A percentile compares a stretch with the other conserved stretches of the same genome.
Evolutionary conservation across 2,329 filamentous ascomycete species (phyloP).

Genomic region (Drechslera avenae): DNA sequence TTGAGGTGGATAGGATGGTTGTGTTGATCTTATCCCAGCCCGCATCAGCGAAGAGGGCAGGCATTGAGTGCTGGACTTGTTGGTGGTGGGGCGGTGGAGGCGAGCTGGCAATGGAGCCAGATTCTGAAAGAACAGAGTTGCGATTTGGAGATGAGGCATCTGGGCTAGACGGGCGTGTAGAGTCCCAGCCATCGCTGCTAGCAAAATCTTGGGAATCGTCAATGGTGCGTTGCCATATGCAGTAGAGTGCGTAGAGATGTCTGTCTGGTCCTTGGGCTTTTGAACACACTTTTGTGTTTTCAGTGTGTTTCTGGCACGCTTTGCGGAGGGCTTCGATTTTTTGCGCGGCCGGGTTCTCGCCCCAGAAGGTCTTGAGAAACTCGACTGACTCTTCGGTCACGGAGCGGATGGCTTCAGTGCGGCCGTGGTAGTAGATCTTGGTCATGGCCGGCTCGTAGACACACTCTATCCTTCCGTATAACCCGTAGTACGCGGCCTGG

Average conservation of each 20-base stretch:
- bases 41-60: constrained; percentile 80
- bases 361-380: constrained; percentile 95
- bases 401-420: constrained; percentile 89
- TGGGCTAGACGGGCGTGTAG: constrained; percentile 57
- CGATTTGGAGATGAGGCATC: constrained; percentile 61
- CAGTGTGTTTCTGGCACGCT: constrained; percentile 82
- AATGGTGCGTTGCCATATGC: constrained; percentile 88
- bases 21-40: constrained; percentile 97
- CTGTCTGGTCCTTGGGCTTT: constrained; percentile 91
- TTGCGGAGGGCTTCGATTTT: constrained; percentile 86
- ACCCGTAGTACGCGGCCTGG: constrained; percentile 95
- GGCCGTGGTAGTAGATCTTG: constrained; percentile 88
- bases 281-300: constrained; percentile 80
- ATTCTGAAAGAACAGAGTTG: constrained; percentile 57
- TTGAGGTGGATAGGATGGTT: constrained; percentile 94
- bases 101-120: constrained; percentile 55
- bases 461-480: constrained; percentile 92
- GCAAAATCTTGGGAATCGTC: constrained; percentile 69
- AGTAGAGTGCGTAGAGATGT: constrained; percentile 92
- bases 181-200: constrained; percentile 60
- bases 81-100: constrained; percentile 56
- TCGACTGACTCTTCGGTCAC: constrained; percentile 83
- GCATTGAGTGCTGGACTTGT: constrained; percentile 59
- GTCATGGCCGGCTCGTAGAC: constrained; percentile 99
- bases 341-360: constrained; percentile 77